Percentiles rank a stretch among this genome's conserved stretches.
Evolutionary conservation across 2,329 filamentous ascomycete genomes (phyloP).

Genomic region (Verticillium dahliae): DNA sequence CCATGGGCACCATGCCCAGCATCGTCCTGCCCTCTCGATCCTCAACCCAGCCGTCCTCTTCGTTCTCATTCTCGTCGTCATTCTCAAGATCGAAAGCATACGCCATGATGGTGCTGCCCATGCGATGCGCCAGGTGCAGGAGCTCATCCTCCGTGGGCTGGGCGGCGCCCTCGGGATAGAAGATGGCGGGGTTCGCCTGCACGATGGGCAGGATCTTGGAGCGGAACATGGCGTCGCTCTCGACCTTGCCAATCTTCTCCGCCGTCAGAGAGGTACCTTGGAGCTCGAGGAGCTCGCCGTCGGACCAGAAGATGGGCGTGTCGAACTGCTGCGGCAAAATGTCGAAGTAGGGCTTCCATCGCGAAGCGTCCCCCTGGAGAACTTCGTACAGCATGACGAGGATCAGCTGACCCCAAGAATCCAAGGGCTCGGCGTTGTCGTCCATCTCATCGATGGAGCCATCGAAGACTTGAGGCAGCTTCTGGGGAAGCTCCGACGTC

Average conservation of each 20-base stretch:
- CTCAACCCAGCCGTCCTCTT: slow-evolving; percentile 59
- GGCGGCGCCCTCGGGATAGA: slow-evolving; percentile 30
- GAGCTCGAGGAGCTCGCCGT: slow-evolving; percentile 61
- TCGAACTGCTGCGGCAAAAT: slow-evolving; percentile 68
- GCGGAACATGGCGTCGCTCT: slow-evolving; percentile 65
- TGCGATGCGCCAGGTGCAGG: slow-evolving; percentile 58
- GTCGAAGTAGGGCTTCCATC: slow-evolving; percentile 73
- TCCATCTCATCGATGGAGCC: slow-evolving; percentile 21
- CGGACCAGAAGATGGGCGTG: slow-evolving; percentile 85
- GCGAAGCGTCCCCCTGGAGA: slow-evolving; percentile 50
- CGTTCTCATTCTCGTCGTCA: slow-evolving; percentile 49
- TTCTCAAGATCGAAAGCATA: slow-evolving; percentile 80
- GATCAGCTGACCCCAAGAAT: slow-evolving; percentile 57
- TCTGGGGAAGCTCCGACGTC: slow-evolving; percentile 61
- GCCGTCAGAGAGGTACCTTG: slow-evolving; percentile 69
- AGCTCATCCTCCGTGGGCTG: slow-evolving; percentile 36
- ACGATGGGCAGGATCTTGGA: slow-evolving; percentile 44
- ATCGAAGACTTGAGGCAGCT: slow-evolving; percentile 48
- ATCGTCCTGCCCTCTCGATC: slow-evolving; percentile 49
- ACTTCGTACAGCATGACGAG: slow-evolving; percentile 76
- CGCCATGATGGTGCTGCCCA: slow-evolving; percentile 87
- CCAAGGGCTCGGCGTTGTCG: slow-evolving; percentile 31
- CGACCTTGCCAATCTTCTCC: slow-evolving; percentile 64
- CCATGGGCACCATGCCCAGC: slow-evolving; percentile 87
- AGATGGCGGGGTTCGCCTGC: slow-evolving; percentile 35